Base-by-base conservation (phyloP, 768 basidiomycete species). In the Naganishia vaughanmartiniae region DNA sequence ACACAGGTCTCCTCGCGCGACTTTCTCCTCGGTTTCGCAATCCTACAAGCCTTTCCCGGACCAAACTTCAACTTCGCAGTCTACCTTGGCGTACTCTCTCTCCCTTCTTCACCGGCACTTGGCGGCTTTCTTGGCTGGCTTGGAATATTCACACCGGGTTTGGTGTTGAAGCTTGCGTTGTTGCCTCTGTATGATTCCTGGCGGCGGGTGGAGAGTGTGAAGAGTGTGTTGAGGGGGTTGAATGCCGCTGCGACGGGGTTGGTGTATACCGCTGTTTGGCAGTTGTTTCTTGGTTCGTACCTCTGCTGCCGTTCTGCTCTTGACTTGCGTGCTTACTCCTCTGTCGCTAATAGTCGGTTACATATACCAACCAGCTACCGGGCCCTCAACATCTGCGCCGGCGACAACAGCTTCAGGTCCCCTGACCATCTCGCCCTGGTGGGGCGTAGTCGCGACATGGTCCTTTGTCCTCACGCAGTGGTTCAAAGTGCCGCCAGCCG, bases 41-140 rank as follows among this genome's bases (percentile, higher is more conserved):
- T 73, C 53, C 73, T 75, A 11, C 76, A 76, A 73, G 77, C 76
- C 1, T 77, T 76, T 73, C 76, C 77, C 0, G 86, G 86, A 5
- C 86, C 86, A 28, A 86, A 86, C 76, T 87, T 87, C 78, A 85
- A 85, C 68, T 79, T 86, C 67, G 76, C 80, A 31, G 84, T 84
- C 26, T 87, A 85, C 75, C 83, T 87, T 33, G 86, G 86, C 31
- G 82, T 84, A 9, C 80, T 87, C 65, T 78, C 82, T 1, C 68
- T 83, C 4, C 81, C 81, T 10, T 65, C 66, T 28, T 63, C 71
- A 30, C 79, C 79, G 10, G 73, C 83, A 34, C 71, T 85, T 14
- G 85, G 85, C n/a, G 84, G 83, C 0, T 33, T 85, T 5, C 76
- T 86, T n/a, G 85, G 83, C 17, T 85, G 80, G 75, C 30, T 85